Percentiles rank a stretch among this genome's conserved stretches.
These are phyloP conservation scores for Mortierella sp. DNA, from an alignment of 371 early-diverging fungal genomes.

Conservation along the genomic window DNA sequence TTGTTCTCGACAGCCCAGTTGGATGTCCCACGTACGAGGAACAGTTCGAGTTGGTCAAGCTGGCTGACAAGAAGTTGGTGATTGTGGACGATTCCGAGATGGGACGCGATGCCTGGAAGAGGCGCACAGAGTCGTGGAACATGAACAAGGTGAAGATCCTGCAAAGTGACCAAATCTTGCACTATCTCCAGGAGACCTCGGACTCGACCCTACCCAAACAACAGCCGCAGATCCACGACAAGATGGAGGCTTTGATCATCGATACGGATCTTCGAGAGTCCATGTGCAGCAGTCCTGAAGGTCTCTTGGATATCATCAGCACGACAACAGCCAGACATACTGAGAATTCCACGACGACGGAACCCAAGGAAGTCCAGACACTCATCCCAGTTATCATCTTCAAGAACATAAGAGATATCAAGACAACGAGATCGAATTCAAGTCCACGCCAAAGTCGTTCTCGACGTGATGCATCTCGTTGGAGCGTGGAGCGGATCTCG, in stretches of 20 bases:
- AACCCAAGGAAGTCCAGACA: not conserved
- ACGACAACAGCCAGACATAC: not conserved
- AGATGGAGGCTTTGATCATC: conserved; percentile 45
- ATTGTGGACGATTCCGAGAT: conserved; percentile 38
- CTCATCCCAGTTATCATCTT: conserved; percentile 43
- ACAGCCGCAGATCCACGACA: conserved; percentile 24
- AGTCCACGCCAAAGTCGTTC: conserved; percentile 34
- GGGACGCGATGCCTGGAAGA: conserved; percentile 43
- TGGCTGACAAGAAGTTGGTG: conserved; percentile 39
- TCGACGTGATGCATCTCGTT: conserved; percentile 32
- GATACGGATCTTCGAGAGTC: conserved; percentile 37
- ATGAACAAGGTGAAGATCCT: conserved; percentile 34
- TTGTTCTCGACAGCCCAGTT: conserved; percentile 27
- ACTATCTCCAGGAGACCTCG: conserved; percentile 14
- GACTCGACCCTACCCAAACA: not conserved
- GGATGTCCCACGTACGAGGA: conserved; percentile 35
- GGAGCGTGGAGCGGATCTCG: conserved; percentile 46
- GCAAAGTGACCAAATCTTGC: conserved; percentile 22
- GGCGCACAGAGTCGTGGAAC: conserved; percentile 32
- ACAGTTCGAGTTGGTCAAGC: conserved; percentile 31
- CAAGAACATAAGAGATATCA: conserved; percentile 42
- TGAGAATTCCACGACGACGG: not conserved
- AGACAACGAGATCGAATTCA: conserved; percentile 21
- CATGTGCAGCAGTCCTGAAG: conserved; percentile 23
- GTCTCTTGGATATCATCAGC: conserved; percentile 32